Conservation (phyloP, 768 basidiomycete genomes). For the Cystofilobasidium bisporidii region DNA sequence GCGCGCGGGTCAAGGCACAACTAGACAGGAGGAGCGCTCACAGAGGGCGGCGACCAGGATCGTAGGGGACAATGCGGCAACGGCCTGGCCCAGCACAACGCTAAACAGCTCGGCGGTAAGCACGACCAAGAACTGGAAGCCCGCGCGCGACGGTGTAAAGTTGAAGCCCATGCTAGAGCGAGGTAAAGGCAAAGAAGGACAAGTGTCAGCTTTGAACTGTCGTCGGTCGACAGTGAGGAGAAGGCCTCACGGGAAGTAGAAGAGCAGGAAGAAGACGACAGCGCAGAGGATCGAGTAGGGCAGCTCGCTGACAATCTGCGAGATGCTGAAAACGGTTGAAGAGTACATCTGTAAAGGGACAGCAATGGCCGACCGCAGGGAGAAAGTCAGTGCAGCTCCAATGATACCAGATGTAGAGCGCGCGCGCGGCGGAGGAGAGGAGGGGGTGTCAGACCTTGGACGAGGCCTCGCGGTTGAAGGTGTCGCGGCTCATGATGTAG, state of each 20-base stretch:
- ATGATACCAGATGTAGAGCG: too few relatives aligned
- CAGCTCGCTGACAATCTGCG: conserved; percentile 70
- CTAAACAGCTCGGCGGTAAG: conserved; percentile 63
- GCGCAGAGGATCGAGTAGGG: conserved; percentile 66
- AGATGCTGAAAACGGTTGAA: conserved; percentile 59
- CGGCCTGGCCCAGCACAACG: conserved; percentile 52
- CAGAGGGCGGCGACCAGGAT: conserved; percentile 59
- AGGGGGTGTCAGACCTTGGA: conserved; percentile 77
- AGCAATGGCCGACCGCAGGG: too few relatives aligned
- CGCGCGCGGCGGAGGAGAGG: too few relatives aligned
- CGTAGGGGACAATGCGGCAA: conserved; percentile 11
- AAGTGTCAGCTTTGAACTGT: too few relatives aligned
- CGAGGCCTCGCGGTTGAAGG: conserved; percentile 53
- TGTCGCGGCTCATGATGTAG: conserved; percentile 62
- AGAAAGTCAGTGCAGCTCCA: too few relatives aligned
- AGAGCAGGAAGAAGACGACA: conserved; percentile 59
- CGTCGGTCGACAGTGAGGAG: conserved; percentile 56
- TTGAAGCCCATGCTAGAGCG: conserved; percentile 19
- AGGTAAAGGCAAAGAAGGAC: too few relatives aligned
- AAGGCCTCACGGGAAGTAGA: conserved; percentile 60
- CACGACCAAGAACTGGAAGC: conserved; percentile 61
- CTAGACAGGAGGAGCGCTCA: conserved; percentile 41
- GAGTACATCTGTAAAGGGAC: background rate
- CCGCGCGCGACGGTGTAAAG: conserved; percentile 33
- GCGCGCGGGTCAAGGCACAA: background rate